Base-by-base conservation (phyloP, 345 rosid genomes). In the Triadica sebifera region DNA sequence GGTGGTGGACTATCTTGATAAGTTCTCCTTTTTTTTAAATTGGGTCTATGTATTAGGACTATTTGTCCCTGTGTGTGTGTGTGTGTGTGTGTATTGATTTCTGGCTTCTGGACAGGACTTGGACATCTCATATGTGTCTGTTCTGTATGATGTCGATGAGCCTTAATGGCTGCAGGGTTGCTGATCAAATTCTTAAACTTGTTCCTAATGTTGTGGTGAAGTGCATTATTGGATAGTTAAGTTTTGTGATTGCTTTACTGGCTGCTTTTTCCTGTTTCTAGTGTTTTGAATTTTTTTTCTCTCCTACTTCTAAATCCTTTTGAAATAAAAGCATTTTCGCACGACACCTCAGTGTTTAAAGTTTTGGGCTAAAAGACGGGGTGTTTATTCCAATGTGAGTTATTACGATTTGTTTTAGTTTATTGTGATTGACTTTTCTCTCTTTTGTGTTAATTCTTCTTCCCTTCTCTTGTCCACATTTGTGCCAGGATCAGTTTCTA, bases 91-190 rank as follows among this genome's bases (percentile, higher is more conserved):
- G 6, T 55, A 13, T 20, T 70, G 53, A 49, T 66, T 55, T 74
- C 52, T 77, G 15, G 64, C 76, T 58, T 75, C 13, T 81, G 70
- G 22, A 79, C 87, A 94, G 98, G 93, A 92, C 77, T 77, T 94
- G 84, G 98, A 94, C 75, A 91, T 94, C 71, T 92, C 98, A 12
- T 65, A 82, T 77, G 82, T 76, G 22, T 84, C 91, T 66, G 94
- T 94, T 76, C 84, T 92, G 20, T 78, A 84, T 67, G 80, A 91
- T 67, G 90, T 89, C 49, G 98, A 94, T 83, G 98, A 91, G 82
- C 82, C 98, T 94, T 77, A 92, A 92, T 82, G 98, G 98, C 12
- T 94, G 98, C 87, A 86, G 98, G 80, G 98, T 91, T 84, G 98
- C 98, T 39, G 98, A 92, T 82, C 98, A 89, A 85, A 94, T 94